Percentiles rank a stretch among this genome's conserved stretches.
Conservation (phyloP, 2,329 filamentous ascomycete species). For the Mollisia scopiformis region DNA sequence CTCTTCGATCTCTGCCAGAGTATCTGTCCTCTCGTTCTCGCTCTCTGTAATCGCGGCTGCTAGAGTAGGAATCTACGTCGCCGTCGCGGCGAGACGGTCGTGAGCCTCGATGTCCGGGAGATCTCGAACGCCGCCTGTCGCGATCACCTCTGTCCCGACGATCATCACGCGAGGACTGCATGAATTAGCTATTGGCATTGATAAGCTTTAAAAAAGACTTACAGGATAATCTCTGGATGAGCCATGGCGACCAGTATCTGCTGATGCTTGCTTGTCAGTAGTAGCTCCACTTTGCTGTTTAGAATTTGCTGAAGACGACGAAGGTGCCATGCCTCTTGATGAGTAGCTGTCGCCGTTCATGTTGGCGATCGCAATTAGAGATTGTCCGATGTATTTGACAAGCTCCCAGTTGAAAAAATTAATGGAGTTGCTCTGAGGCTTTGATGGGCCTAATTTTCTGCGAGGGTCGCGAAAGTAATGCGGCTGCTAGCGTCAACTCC, state of each 20-base stretch:
- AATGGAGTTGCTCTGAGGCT: constrained; percentile 16
- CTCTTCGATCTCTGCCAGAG: constrained; percentile 65
- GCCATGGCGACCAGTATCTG: constrained; percentile 51
- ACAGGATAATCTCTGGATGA: constrained; percentile 56
- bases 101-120: constrained; percentile 73
- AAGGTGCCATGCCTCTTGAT: constrained; percentile 64
- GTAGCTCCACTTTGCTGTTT: constrained; percentile 30
- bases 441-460: background rate
- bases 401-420: background rate
- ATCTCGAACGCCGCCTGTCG: constrained; percentile 80
- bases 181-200: constrained; percentile 30
- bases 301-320: constrained; percentile 32
- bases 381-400: constrained; percentile 1
- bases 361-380: constrained; percentile 34
- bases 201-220: constrained; percentile 33
- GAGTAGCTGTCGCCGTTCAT: constrained; percentile 90
- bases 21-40: constrained; percentile 94
- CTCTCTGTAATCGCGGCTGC: constrained; percentile 89
- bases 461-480: background rate
- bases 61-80: constrained; percentile 86
- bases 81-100: constrained; percentile 70
- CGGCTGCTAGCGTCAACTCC: background rate
- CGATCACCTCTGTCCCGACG: constrained; percentile 50
- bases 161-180: constrained; percentile 41
- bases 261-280: constrained; percentile 40